Base-by-base conservation (phyloP, 257 asterid species). In the Gynochthodes officinalis region DNA sequence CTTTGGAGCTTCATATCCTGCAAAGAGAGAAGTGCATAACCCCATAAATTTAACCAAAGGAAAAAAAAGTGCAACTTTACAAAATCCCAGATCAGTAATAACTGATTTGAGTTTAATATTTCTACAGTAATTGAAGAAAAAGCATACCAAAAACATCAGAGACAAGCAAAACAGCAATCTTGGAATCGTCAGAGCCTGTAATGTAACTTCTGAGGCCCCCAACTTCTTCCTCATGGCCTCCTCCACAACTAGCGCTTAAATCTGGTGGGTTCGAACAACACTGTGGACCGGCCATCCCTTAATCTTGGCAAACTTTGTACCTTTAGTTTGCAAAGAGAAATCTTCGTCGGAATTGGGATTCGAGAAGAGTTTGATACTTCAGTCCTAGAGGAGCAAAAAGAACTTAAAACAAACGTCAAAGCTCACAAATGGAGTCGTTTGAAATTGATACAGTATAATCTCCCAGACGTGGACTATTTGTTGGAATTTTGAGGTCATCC, bases 1-100 rank as follows among this genome's bases (percentile, higher is more conserved):
- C 4, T 82, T 75, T 9, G 89, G 91, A 79, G 94, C 84, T 65
- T 87, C 93, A 80, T 81, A 89, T 49, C 96, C 96, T 89, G 86
- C 79, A 83, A 5, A 69, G 0, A 58, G 46, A n/a, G n/a, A n/a
- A n/a, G n/a, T n/a, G n/a, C n/a, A n/a, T n/a, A n/a, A n/a, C n/a
- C n/a, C 50, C 2, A 46, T 46, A 5, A 48, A 27, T 14, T 25
- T 44, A 13, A 49, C 10, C 21, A 49, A 16, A 0, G 54, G 16
- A 46, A 46, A 46, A 11, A 4, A 46, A 46, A 46, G 5, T 2
- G 35, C 79, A 70, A n/a, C 66, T 76, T n/a, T 55, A 27, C 53
- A 23, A 55, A 61, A 57, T 27, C 70, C 64, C 19, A 35, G 23
- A 16, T 11, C 10, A 12, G 59, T n/a, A n/a, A n/a, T n/a, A n/a